A percentile compares a stretch with the other conserved stretches of the same genome.
These are phyloP conservation scores for Trichoderma sp. DNA, from an alignment of 2,329 filamentous ascomycete species.

Conservation along the genomic window DNA sequence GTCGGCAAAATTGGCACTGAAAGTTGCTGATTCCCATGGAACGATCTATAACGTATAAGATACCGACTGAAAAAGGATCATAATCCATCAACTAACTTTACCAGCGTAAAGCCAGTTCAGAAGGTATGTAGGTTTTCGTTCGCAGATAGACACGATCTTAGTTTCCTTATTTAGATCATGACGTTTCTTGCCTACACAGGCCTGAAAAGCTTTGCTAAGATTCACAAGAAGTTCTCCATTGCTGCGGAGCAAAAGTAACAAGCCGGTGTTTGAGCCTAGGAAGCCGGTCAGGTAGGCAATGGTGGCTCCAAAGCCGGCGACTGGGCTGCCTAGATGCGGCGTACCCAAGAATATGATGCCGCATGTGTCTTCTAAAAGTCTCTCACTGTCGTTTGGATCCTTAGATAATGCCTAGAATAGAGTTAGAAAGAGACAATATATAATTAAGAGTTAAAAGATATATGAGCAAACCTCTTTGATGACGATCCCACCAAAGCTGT, in stretches of 20 bases:
- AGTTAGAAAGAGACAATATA: background rate
- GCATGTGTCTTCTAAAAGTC: slow-evolving; percentile 17
- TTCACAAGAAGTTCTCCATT: slow-evolving; percentile 8
- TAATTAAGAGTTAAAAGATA: background rate
- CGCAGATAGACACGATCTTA: slow-evolving; percentile 21
- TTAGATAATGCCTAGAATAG: background rate
- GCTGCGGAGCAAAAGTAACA: slow-evolving; percentile 18
- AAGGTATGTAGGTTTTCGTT: slow-evolving; percentile 22
- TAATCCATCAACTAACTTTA: slow-evolving; percentile 12
- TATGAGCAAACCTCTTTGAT: slow-evolving; percentile 19
- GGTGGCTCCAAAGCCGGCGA: slow-evolving; percentile 9
- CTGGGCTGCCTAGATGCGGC: slow-evolving; percentile 20
- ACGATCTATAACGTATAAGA: background rate
- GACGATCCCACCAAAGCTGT: slow-evolving; percentile 26
- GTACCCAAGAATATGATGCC: slow-evolving; percentile 24
- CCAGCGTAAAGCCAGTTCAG: slow-evolving; percentile 19
- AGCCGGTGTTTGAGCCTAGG: slow-evolving; percentile 19
- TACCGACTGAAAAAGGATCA: background rate
- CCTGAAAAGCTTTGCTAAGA: background rate
- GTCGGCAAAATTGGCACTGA: background rate
- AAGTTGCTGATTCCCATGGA: background rate
- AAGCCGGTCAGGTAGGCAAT: slow-evolving; percentile 16
- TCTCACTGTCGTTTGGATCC: background rate
- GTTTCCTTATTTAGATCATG: background rate
- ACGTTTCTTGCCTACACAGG: background rate